Evolutionary conservation across 2,329 filamentous ascomycete genomes (phyloP), one percentile per base, ranked within the genome.

Genomic region (Colletotrichum tamarilloi): DNA sequence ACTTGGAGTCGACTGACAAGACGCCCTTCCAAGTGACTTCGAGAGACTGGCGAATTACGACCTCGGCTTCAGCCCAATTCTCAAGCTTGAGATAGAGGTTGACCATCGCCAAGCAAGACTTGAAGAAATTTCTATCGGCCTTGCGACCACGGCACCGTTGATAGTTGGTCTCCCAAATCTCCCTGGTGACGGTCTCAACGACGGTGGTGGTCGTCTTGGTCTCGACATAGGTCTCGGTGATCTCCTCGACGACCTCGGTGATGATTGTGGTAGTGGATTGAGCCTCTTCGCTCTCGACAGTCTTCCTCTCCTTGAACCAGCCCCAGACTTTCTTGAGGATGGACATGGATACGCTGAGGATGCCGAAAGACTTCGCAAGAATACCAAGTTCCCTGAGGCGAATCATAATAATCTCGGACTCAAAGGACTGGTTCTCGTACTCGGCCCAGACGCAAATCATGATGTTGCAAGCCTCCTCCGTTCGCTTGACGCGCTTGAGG

Each of bases 401-500:
- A 42, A 83, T 71, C n/a, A 83, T 77, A 14, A 84, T 77, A 1
- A 76, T 64, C 76, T 82, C 76, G 0, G 79, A 76, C 63, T 82
- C 79, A n/a, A 80, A 81, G 1, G 63, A 72, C 63, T 80, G 75
- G 68, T 84, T 76, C 74, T 84, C 81, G 52, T 84, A 84, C 76
- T 85, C 83, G 1, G 80, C 80, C 82, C 83, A 85, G 7, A 85
- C 75, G 38, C 81, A 83, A 38, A 84, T 80, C 66, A 85, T 77
- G 11, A 85, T 83, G 59, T 80, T 84, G 46, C 76, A 78, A 2
- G 83, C 82, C 64, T 85, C 83, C 28, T 83, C 79, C 7, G 68
- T 68, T 2, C 82, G 82, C 38, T 80, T 77, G 12, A 77, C 72
- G 14, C 77, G 75, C 24, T 77, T 76, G 30, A 85, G 74, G 69